Percentiles rank a stretch among this genome's conserved stretches.
Evolutionary conservation across 2,329 filamentous ascomycete genomes (phyloP).

Genomic region (Aspergillus eucalypticola): DNA sequence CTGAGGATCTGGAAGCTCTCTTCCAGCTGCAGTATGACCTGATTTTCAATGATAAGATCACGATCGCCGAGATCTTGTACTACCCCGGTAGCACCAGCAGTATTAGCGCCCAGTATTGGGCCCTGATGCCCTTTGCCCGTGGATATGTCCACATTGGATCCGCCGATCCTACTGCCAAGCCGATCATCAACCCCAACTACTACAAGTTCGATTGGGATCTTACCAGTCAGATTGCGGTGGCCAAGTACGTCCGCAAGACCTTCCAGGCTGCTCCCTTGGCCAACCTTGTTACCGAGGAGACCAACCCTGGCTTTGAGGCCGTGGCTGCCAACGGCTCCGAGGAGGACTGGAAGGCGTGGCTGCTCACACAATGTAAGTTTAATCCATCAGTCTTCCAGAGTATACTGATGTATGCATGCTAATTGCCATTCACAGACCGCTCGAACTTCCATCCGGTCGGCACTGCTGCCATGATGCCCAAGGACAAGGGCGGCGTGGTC

Average conservation of each 20-base stretch:
- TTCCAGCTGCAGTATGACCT: constrained; percentile 32
- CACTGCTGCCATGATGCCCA: constrained; percentile 37
- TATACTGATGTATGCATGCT: background rate
- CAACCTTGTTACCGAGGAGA: constrained; percentile 20
- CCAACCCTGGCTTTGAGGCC: constrained; percentile 19
- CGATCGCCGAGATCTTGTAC: constrained; percentile 31
- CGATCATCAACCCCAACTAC: constrained; percentile 35
- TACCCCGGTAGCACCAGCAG: constrained; percentile 19
- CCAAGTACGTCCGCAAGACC: constrained; percentile 23
- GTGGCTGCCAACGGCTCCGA: constrained; percentile 26
- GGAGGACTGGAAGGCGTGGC: constrained; percentile 25
- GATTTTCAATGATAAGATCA: constrained; percentile 28
- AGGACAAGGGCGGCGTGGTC: constrained; percentile 36
- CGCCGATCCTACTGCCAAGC: constrained; percentile 22
- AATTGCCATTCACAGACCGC: constrained; percentile 14
- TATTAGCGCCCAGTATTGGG: constrained; percentile 27
- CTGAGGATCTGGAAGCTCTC: constrained; percentile 23
- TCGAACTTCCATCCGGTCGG: constrained; percentile 36
- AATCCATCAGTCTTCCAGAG: too few relatives aligned
- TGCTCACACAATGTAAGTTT: constrained; percentile 27
- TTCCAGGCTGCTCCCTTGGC: constrained; percentile 23
- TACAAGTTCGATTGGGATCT: constrained; percentile 30
- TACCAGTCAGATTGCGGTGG: constrained; percentile 8
- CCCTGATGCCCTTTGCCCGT: constrained; percentile 33
- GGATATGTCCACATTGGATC: constrained; percentile 32